These are phyloP conservation scores for Termitomyces sp. DNA, from an alignment of 768 basidiomycete species.

Conservation along the genomic window DNA sequence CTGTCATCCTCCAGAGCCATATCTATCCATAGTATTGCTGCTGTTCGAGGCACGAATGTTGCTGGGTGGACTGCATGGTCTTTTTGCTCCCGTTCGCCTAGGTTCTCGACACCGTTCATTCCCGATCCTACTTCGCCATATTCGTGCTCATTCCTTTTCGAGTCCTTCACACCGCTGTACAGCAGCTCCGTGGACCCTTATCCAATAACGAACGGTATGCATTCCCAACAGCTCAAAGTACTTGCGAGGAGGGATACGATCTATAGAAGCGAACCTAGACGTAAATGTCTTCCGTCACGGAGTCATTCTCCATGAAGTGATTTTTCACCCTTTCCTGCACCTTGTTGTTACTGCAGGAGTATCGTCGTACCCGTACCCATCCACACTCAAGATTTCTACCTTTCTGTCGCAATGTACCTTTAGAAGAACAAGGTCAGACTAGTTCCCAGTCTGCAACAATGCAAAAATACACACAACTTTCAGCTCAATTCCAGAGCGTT, in stretches of 20 bases:
- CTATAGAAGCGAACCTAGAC: neutral
- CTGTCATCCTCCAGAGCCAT: no score
- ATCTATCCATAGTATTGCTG: no score
- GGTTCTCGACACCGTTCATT: slow-evolving; percentile 7
- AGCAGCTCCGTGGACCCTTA: neutral
- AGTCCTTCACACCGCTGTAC: neutral
- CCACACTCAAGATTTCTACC: no score
- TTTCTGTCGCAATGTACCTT: no score
- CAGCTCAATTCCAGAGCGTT: no score
- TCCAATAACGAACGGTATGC: neutral
- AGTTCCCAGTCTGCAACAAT: no score
- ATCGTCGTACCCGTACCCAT: neutral
- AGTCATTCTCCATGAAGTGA: neutral
- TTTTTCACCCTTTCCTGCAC: neutral
- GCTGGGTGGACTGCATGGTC: no score
- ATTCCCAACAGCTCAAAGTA: neutral
- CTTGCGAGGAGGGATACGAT: neutral
- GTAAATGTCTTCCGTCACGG: slow-evolving; percentile 7
- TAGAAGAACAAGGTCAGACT: no score
- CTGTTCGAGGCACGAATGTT: no score
- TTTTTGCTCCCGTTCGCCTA: neutral
- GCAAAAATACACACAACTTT: no score
- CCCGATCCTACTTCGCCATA: slow-evolving; percentile 9
- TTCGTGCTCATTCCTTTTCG: neutral
- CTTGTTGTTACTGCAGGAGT: neutral